phyloP scores from a whole-genome alignment of 768 basidiomycete species.

The Phaeolepiota aurea region DNA sequence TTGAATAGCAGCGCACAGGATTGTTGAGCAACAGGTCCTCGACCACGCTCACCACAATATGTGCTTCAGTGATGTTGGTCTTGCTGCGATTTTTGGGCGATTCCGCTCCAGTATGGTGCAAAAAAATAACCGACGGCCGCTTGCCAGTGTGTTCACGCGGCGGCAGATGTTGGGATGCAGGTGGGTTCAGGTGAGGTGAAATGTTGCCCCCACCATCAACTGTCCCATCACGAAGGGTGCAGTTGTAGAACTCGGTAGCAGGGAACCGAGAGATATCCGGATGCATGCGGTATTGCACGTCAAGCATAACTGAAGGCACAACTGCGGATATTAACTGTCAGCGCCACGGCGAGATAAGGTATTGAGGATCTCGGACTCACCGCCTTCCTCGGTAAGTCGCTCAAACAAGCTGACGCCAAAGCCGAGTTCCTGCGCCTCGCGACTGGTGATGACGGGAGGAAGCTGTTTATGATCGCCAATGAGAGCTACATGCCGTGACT shows the following conservation, averaged over 20 bases:
- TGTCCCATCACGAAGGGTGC: constrained; percentile 67
- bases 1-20: constrained; percentile 36
- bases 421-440: constrained; percentile 64
- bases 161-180: constrained; percentile 45
- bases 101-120: constrained; percentile 74
- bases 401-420: constrained; percentile 84
- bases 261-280: constrained; percentile 86
- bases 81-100: constrained; percentile 60
- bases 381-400: constrained; percentile 72
- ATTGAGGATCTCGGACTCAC: constrained; percentile 34
- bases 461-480: constrained; percentile 98
- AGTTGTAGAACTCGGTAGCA: constrained; percentile 73
- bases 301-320: constrained; percentile 87
- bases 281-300: constrained; percentile 96
- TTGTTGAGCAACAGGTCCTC: constrained; percentile 77
- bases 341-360: neutral
- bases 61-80: constrained; percentile 71
- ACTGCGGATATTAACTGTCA: constrained; percentile 27
- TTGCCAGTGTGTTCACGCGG: constrained; percentile 27
- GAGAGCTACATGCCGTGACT: constrained; percentile 79
- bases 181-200: constrained; percentile 47
- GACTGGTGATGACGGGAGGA: constrained; percentile 78
- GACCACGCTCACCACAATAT: constrained; percentile 70
- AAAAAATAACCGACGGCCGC: constrained; percentile 64
- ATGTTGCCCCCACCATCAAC: constrained; percentile 44